Base-by-base conservation (phyloP, 2,329 filamentous ascomycete genomes). In the Colletotrichum spinosum region DNA sequence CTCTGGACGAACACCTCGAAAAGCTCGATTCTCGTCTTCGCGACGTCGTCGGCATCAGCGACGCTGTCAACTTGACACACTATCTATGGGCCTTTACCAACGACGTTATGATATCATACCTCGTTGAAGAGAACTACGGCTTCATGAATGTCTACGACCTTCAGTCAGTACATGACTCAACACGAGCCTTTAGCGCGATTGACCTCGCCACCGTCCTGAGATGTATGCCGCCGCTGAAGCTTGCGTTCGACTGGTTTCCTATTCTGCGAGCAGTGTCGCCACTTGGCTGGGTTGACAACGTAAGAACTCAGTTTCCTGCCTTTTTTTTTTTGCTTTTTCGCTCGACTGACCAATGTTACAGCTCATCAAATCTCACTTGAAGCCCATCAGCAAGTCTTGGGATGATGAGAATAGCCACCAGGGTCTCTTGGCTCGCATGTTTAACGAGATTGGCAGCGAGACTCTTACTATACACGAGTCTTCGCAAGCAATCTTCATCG, bases 61-160 rank as follows among this genome's bases (percentile, higher is more conserved):
- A 49, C 4, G 48, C 7, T 3, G 49, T 57, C 42, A 67, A 67
- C 17, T 12, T 64, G 33, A 67, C 65, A 7, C 42, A 66, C 34
- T 57, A 57, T 3, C 37, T 67, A 2, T 67, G 65, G 68, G 68
- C 68, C 15, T 69, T 59, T 49, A 69, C 68, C 4, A 69, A 60
- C 45, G 68, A 69, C n/a, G 35, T 69, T 0, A 69, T 69, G 68
- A 45, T 69, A 1, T 69, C 67, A 9, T 69, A 69, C 37, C n/a
- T 68, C 7, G 35, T 67, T 2, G 67, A 56, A 10, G 55, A 66
- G 35, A 55, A 69, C 42, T 49, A 56, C 8, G 67, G 67, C 2
- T 69, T 52, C n/a, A 11, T 66, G n/a, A 53, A 55, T 10, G 39
- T 38, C 10, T 52, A 13, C 11, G 68, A 69, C 37, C 11, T 69